Conservation (phyloP, 345 rosid genomes). For the Aurinia saxatilis region DNA sequence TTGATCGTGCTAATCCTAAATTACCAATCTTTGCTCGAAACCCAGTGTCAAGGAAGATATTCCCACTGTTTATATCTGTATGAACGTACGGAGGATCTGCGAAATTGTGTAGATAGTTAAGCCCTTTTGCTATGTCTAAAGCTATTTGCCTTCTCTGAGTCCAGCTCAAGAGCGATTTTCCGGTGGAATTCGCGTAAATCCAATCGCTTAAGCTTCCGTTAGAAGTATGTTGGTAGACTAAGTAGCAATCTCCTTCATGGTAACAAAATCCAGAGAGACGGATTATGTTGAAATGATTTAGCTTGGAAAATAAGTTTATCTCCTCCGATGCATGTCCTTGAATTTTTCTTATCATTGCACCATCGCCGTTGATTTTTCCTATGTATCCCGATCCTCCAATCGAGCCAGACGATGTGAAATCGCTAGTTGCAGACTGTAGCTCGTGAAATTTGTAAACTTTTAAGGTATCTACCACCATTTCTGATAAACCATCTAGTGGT, state of each 20-base stretch:
- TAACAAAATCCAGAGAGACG: conserved; percentile 70
- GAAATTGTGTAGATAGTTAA: conserved; percentile 60
- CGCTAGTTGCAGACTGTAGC: conserved; percentile 52
- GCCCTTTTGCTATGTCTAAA: conserved; percentile 69
- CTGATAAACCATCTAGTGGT: conserved; percentile 39
- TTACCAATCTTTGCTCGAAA: conserved; percentile 78
- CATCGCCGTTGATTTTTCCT: conserved; percentile 59
- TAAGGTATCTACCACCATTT: conserved; percentile 47
- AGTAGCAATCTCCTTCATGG: conserved; percentile 57
- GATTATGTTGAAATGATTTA: conserved; percentile 63
- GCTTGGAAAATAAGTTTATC: conserved; percentile 48
- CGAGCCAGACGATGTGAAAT: conserved; percentile 46
- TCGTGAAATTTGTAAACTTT: conserved; percentile 54
- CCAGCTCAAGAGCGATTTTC: conserved; percentile 38
- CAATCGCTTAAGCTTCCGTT: conserved; percentile 69
- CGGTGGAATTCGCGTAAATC: conserved; percentile 35
- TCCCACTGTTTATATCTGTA: conserved; percentile 52
- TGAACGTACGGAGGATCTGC: conserved; percentile 52
- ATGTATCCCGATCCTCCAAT: conserved; percentile 54
- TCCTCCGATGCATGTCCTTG: conserved; percentile 65
- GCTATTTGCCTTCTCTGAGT: conserved; percentile 53
- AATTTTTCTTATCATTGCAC: conserved; percentile 66
- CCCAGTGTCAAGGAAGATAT: conserved; percentile 66
- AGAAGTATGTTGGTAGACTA: conserved; percentile 64
- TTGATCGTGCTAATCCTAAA: conserved; percentile 58